Percentiles rank a stretch among this genome's conserved stretches.
phyloP scores from a whole-genome alignment of 805 yeast species.

The Lachancea quebecensis region DNA sequence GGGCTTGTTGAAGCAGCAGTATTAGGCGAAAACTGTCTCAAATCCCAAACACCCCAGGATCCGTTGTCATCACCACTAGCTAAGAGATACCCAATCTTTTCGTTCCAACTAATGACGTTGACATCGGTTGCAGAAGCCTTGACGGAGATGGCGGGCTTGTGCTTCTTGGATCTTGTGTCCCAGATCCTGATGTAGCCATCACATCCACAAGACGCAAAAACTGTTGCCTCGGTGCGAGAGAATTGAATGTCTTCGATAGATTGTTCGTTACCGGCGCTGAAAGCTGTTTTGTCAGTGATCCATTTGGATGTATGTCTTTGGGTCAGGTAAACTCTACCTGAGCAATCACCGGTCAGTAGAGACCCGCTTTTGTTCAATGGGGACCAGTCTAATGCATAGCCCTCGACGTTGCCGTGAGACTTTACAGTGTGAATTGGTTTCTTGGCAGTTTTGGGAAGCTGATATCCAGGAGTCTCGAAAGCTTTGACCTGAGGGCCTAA shows the following conservation, averaged over 20 bases:
- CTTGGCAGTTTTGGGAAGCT: slow-evolving; percentile 68
- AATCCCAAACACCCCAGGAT: slow-evolving; percentile 96
- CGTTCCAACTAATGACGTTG: slow-evolving; percentile 94
- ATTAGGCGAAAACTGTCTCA: slow-evolving; percentile 68
- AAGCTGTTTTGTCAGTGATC: slow-evolving; percentile 82
- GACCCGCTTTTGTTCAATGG: slow-evolving; percentile 76
- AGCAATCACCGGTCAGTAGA: slow-evolving; percentile 78
- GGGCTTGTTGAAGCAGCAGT: slow-evolving; percentile 46
- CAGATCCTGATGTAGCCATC: slow-evolving; percentile 91
- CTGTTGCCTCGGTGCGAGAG: slow-evolving; percentile 88
- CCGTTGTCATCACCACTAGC: slow-evolving; percentile 99
- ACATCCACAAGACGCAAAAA: slow-evolving; percentile 89
- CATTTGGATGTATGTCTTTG: slow-evolving; percentile 70
- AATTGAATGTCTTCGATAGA: slow-evolving; percentile 97
- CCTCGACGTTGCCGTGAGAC: slow-evolving; percentile 91
- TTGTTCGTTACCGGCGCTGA: slow-evolving; percentile 49
- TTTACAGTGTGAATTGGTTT: slow-evolving; percentile 77
- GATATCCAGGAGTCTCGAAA: slow-evolving; percentile 81
- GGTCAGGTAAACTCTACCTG: slow-evolving; percentile 78
- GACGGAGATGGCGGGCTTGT: slow-evolving; percentile 82
- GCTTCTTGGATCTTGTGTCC: slow-evolving; percentile 93
- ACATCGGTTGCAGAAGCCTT: slow-evolving; percentile 77
- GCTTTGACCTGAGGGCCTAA: slow-evolving; percentile 71
- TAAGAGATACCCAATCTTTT: slow-evolving; percentile 73
- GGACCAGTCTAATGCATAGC: slow-evolving; percentile 96